A percentile compares a stretch with the other conserved stretches of the same genome.
phyloP scores from a whole-genome alignment of 129 eudicot species.

The Lactuca sativa region DNA sequence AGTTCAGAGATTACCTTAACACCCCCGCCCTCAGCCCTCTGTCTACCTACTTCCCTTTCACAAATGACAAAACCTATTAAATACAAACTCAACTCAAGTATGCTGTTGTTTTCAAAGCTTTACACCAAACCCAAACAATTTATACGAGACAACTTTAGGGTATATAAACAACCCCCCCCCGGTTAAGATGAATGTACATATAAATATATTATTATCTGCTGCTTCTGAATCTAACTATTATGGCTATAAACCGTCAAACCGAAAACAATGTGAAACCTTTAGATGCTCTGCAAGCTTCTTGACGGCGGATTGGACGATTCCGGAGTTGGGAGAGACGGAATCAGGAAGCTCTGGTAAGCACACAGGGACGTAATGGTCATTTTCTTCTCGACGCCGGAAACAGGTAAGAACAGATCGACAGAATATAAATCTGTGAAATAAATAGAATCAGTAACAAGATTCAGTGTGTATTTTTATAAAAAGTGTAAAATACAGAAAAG shows the following conservation, averaged over 20 bases:
- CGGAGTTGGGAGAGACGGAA: conserved; percentile 60
- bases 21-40: no score
- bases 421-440: conserved; percentile 68
- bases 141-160: no score
- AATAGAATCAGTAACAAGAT: neutral
- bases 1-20: no score
- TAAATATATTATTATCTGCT: neutral
- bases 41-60: no score
- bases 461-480: neutral
- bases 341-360: conserved; percentile 78
- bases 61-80: no score
- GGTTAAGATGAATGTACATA: conserved; percentile 30
- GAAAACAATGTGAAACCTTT: conserved; percentile 60
- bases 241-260: conserved; percentile 35
- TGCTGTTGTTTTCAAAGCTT: no score
- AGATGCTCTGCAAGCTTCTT: conserved; percentile 67
- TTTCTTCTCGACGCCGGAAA: conserved; percentile 42
- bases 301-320: conserved; percentile 61
- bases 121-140: no score
- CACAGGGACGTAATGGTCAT: conserved; percentile 53
- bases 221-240: conserved; percentile 14
- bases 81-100: no score
- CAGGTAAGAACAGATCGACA: conserved; percentile 76
- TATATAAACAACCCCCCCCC: neutral
- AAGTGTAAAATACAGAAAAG: no score